These are phyloP conservation scores for Chaetomiaceae sp. DNA, from an alignment of 2,329 filamentous ascomycete genomes.

Conservation along the genomic window DNA sequence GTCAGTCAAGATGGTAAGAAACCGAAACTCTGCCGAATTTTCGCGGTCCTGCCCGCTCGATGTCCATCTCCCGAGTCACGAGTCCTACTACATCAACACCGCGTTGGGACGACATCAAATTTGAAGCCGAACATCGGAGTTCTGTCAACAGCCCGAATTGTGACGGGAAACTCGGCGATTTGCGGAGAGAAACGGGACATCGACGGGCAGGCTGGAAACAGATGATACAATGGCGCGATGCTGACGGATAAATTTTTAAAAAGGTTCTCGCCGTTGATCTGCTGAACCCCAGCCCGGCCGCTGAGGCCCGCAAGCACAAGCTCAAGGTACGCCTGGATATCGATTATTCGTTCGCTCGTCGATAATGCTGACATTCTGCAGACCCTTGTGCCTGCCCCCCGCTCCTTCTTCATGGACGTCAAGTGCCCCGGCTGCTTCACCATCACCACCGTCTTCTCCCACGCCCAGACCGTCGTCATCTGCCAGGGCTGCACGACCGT, in stretches of 20 bases:
- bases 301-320: conserved; percentile 99
- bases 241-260: conserved; percentile 42
- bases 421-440: conserved; percentile 99
- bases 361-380: conserved; percentile 35
- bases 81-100: conserved; percentile 5
- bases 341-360: not conserved
- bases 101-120: not conserved
- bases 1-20: conserved; percentile 67
- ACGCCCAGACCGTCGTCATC: conserved; percentile 99
- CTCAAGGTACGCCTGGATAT: conserved; percentile 73
- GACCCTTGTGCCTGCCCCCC: conserved; percentile 91
- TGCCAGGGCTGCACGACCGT: conserved; percentile 99
- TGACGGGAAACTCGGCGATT: not conserved
- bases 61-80: conserved; percentile 7
- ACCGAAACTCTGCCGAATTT: conserved; percentile 21
- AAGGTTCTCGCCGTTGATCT: conserved; percentile 99
- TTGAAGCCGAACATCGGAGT: conserved; percentile 3
- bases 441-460: conserved; percentile 99
- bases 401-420: conserved; percentile 99
- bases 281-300: conserved; percentile 95
- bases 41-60: conserved; percentile 17
- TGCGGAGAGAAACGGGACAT: conserved; percentile 1
- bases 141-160: not conserved
- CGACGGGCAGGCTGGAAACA: conserved; percentile 5
- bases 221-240: conserved; percentile 29